Percentiles rank a stretch among this genome's conserved stretches.
These are phyloP conservation scores for Geranomyces michiganensis DNA, from an alignment of 192 early-diverging fungal species.

Conservation along the genomic window DNA sequence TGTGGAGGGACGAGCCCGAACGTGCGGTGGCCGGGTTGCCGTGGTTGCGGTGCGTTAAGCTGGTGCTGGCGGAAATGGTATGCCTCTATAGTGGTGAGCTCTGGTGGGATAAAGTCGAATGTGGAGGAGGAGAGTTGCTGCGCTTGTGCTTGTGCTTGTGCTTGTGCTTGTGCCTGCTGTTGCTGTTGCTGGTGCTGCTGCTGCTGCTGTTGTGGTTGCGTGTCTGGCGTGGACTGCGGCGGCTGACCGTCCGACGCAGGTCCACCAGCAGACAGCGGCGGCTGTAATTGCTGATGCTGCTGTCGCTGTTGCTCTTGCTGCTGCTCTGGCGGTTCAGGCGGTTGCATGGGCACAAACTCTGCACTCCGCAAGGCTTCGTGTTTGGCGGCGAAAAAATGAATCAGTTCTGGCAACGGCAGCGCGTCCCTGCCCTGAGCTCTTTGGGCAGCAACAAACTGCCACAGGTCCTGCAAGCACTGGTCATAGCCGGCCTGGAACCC, in stretches of 20 bases:
- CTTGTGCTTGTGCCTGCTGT: constrained; percentile 2
- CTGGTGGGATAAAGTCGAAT: constrained; percentile 7
- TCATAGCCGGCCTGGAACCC: constrained; percentile 43
- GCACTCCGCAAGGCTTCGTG: constrained; percentile 19
- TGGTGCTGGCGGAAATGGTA: background rate
- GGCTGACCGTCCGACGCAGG: background rate
- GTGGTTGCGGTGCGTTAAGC: background rate
- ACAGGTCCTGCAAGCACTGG: constrained; percentile 46
- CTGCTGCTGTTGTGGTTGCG: constrained; percentile 7
- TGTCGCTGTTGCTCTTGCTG: constrained; percentile 18
- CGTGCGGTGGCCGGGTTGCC: constrained; percentile 5
- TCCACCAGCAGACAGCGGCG: no score
- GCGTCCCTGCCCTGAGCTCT: constrained; percentile 8
- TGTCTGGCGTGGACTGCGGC: background rate
- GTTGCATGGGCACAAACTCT: constrained; percentile 8
- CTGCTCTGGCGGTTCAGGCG: background rate
- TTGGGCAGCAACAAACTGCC: constrained; percentile 33
- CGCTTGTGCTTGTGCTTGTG: background rate
- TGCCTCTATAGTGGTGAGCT: background rate
- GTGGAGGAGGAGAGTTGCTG: constrained; percentile 1
- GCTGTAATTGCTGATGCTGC: constrained; percentile 17
- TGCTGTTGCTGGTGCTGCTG: constrained; percentile 15
- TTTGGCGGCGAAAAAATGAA: constrained; percentile 20
- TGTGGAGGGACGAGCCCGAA: constrained; percentile 8
- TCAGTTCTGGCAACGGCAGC: constrained; percentile 16